These are phyloP conservation scores for Verticillium dahliae DNA, from an alignment of 2,329 filamentous ascomycete genomes.

Conservation along the genomic window DNA sequence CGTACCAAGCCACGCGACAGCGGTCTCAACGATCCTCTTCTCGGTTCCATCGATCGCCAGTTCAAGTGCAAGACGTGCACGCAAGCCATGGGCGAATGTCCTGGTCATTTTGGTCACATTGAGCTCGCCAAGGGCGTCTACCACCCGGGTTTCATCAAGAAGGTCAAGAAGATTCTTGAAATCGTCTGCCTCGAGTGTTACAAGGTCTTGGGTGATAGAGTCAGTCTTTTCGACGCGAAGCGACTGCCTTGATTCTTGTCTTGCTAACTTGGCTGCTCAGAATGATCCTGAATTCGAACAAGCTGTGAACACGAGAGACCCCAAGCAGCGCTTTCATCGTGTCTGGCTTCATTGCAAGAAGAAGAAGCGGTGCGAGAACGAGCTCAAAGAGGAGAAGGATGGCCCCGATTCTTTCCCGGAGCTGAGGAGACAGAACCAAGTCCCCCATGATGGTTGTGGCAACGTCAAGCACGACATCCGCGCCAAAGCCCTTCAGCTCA, in stretches of 20 bases:
- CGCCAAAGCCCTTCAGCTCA: conserved; percentile 78
- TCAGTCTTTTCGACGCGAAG: conserved; percentile 64
- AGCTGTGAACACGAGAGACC: conserved; percentile 79
- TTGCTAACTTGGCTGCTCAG: conserved; percentile 61
- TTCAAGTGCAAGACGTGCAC: conserved; percentile 96
- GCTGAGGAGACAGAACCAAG: conserved; percentile 46
- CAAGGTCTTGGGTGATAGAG: conserved; percentile 94
- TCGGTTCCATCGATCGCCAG: conserved; percentile 92
- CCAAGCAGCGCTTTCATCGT: conserved; percentile 87
- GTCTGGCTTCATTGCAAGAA: conserved; percentile 91
- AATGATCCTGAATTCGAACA: conserved; percentile 76
- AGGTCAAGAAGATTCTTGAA: conserved; percentile 98
- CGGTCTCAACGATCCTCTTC: conserved; percentile 89
- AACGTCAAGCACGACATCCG: conserved; percentile 85
- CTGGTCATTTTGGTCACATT: conserved; percentile 97
- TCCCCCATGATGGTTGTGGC: conserved; percentile 84
- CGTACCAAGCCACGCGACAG: conserved; percentile 84
- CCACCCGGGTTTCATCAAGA: conserved; percentile 92
- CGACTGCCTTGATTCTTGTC: conserved; percentile 41
- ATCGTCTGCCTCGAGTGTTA: conserved; percentile 99
- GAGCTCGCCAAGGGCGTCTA: conserved; percentile 95
- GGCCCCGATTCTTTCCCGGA: conserved; percentile 49
- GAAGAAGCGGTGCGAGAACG: conserved; percentile 77
- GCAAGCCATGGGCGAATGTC: conserved; percentile 92
- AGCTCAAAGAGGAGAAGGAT: conserved; percentile 61